These are phyloP conservation scores for Eutrema yunnanense DNA, from an alignment of 345 rosid species.

Conservation along the genomic window DNA sequence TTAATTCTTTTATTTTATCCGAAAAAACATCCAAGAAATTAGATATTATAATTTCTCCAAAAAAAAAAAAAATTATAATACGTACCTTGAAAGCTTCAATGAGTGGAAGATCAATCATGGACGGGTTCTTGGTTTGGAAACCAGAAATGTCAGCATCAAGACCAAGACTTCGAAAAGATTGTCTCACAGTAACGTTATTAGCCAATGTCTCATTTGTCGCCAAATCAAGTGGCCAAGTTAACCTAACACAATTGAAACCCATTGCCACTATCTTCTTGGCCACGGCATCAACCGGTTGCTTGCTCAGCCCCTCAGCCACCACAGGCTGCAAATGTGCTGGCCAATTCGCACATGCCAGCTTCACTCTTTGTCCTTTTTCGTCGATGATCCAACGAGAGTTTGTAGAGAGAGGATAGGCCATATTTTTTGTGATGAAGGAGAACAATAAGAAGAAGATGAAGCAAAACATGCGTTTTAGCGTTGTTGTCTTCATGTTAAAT, in stretches of 20 bases:
- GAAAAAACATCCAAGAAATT: not conserved
- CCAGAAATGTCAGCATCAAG: conserved; percentile 52
- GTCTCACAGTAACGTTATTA: conserved; percentile 41
- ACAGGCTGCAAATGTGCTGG: conserved; percentile 51
- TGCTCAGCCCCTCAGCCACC: conserved; percentile 73
- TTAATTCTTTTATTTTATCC: not conserved
- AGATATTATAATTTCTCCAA: not conserved
- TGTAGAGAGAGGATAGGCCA: conserved; percentile 46
- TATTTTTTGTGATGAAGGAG: not conserved
- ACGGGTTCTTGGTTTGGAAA: conserved; percentile 60
- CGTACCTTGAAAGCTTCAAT: conserved; percentile 61
- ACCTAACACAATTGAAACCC: conserved; percentile 66
- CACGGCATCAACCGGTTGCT: conserved; percentile 43
- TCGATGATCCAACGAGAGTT: conserved; percentile 49
- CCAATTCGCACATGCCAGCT: conserved; percentile 70
- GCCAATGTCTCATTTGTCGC: conserved; percentile 49
- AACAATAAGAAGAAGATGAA: not conserved
- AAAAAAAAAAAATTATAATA: not conserved
- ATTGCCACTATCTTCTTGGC: conserved; percentile 30
- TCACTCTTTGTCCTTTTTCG: conserved; percentile 42
- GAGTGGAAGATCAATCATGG: conserved; percentile 65
- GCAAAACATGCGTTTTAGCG: not conserved
- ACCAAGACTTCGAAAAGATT: conserved; percentile 54
- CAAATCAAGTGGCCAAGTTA: conserved; percentile 60
- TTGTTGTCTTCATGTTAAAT: conserved; percentile 13